Percentiles rank a stretch among this genome's conserved stretches.
Conservation (phyloP, 768 basidiomycete species). For the Floccularia luteovirens region DNA sequence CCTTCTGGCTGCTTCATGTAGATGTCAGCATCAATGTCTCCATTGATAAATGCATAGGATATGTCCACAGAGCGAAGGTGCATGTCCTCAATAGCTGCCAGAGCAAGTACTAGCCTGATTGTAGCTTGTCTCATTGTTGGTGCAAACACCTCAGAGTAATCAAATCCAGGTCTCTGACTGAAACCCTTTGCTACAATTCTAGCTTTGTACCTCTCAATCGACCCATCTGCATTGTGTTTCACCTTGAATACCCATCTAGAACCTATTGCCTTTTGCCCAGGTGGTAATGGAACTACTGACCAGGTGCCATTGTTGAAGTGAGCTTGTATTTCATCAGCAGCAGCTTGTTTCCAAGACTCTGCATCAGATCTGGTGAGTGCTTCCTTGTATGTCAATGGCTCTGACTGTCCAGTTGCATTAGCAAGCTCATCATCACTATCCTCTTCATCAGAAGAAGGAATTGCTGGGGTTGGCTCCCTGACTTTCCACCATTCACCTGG, state of each 20-base stretch:
- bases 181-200: conserved; percentile 33
- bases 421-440: background rate
- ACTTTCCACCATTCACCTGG: conserved; percentile 4
- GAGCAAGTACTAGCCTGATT: conserved; percentile 7
- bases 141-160: background rate
- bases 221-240: conserved; percentile 31
- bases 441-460: conserved; percentile 5
- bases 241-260: conserved; percentile 30
- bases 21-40: conserved; percentile 14
- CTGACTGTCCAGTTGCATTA: conserved; percentile 5
- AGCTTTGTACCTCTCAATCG: conserved; percentile 29
- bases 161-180: conserved; percentile 25
- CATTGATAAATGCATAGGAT: conserved; percentile 17
- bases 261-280: conserved; percentile 22
- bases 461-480: conserved; percentile 2
- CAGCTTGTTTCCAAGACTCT: conserved; percentile 18
- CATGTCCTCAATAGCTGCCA: conserved; percentile 19
- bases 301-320: conserved; percentile 21
- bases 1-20: conserved; percentile 19
- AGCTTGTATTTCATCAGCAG: conserved; percentile 17
- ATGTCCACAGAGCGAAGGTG: conserved; percentile 18
- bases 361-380: conserved; percentile 12
- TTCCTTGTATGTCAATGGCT: conserved; percentile 12
- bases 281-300: conserved; percentile 23
- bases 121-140: background rate